These are phyloP conservation scores for Cyclospora cayetanensis DNA, from an alignment of 169 alveolate genomes.

Conservation along the genomic window DNA sequence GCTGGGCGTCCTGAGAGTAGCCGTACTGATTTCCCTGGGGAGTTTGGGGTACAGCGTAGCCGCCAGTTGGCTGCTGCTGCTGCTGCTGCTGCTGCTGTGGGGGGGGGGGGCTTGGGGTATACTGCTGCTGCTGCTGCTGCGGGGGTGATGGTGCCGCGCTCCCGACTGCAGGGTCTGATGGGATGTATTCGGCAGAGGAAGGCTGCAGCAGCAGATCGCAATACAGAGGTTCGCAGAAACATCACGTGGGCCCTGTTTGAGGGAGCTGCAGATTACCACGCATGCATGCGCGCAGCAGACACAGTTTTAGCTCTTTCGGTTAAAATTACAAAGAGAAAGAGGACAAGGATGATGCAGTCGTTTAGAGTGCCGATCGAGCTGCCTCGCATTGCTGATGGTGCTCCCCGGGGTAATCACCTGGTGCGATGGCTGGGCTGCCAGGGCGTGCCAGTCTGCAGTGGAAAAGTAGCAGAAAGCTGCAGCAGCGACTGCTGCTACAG, in stretches of 20 bases:
- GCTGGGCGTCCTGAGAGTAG: background rate
- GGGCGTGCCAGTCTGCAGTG: background rate
- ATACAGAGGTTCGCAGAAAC: too few relatives aligned
- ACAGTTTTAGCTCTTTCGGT: too few relatives aligned
- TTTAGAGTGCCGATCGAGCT: background rate
- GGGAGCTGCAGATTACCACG: too few relatives aligned
- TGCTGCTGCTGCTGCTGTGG: conserved; percentile 19
- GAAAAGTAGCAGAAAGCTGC: background rate
- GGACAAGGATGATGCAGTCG: too few relatives aligned
- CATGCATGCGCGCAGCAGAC: too few relatives aligned
- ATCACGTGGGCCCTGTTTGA: too few relatives aligned
- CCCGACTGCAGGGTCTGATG: background rate
- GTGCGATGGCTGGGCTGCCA: background rate
- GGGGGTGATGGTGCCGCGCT: background rate
- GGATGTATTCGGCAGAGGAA: background rate
- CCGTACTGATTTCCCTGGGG: background rate
- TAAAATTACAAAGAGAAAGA: too few relatives aligned
- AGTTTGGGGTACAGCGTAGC: background rate
- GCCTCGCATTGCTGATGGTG: background rate
- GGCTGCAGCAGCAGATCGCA: too few relatives aligned
- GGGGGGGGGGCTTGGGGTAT: background rate
- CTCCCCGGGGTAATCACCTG: background rate
- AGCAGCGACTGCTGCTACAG: background rate
- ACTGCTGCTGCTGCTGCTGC: conserved; percentile 35
- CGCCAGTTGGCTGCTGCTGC: conserved; percentile 5